Conservation (phyloP, 192 early-diverging fungal genomes). For the Obelidium mucronatum region DNA sequence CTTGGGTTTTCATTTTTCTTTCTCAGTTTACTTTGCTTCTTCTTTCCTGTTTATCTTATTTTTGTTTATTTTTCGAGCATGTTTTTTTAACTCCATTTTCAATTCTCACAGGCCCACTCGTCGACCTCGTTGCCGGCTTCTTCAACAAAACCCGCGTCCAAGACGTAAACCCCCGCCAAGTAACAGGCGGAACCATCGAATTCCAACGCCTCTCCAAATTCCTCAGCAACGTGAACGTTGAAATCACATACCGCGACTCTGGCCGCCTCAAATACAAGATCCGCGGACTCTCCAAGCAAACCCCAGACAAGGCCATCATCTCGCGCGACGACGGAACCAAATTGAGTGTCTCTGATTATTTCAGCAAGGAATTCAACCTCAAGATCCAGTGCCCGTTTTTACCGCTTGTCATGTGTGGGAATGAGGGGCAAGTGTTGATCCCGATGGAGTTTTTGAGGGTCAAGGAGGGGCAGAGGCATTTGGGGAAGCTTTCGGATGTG, state of each 20-base stretch:
- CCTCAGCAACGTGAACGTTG: conserved; percentile 12
- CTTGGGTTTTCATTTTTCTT: neutral
- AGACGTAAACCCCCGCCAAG: conserved; percentile 24
- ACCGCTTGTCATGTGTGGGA: conserved; percentile 14
- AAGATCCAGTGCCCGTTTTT: neutral
- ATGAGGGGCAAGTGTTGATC: conserved; percentile 28
- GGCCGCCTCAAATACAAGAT: conserved; percentile 20
- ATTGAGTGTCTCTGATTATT: conserved; percentile 47
- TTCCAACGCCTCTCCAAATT: conserved; percentile 33
- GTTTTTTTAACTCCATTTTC: neutral
- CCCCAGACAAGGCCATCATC: conserved; percentile 7
- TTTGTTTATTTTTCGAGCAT: conserved; percentile 6
- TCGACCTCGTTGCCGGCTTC: conserved; percentile 30
- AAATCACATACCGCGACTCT: conserved; percentile 2
- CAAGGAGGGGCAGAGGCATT: conserved; percentile 28
- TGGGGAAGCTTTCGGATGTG: conserved; percentile 39
- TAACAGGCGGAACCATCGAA: conserved; percentile 4
- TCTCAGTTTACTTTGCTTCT: neutral
- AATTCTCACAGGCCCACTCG: conserved; percentile 15
- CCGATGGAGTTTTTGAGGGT: conserved; percentile 38
- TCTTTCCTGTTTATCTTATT: neutral
- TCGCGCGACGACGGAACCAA: neutral
- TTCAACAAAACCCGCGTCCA: conserved; percentile 22
- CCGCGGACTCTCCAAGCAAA: conserved; percentile 19
- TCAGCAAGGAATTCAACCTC: conserved; percentile 32